Base-by-base conservation (phyloP, 129 eudicot species). In the Rutidosis leptorrhynchoides region DNA sequence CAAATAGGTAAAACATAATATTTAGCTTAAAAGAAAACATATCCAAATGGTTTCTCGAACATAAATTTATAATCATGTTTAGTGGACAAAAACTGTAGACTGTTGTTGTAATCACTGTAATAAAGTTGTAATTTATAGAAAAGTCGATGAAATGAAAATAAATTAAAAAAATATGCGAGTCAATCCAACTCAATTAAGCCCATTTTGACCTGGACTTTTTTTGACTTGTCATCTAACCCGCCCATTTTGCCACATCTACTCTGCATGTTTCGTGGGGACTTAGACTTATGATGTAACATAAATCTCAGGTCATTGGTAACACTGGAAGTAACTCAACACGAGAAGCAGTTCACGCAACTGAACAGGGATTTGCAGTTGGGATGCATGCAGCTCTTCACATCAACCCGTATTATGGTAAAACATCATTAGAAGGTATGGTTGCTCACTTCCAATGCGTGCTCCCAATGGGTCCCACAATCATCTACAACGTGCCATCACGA, bases 361-460 rank as follows among this genome's bases (percentile, higher is more conserved):
- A 85, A 58, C 87, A 85, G 54, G 92, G 92, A 0, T 85, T 85
- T 21, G 85, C 83, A 0, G 87, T 85, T 21, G 92, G 92, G 21
- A 85, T 85, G 92, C 92, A 85, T 65, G 87, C 87, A 26, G 87
- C 92, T 24, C 85, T 85, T n/a, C 92, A 85, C 75, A 82, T 82
- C 54, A 85, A 85, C 65, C 92, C 92, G 15, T 85, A 82, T 81
- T 85, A 85, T 60, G 87, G 87, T 5, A 85, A 85, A 73, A 82
- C 92, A 70, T 85, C 92, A 22, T 35, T 77, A 17, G 79, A 85
- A 32, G 92, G 92, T 4, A 73, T 85, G 79, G 67, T 79, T 14
- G 73, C 83, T 54, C 92, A 82, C 73, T 85, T 85, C 57, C 62
- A 85, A 15, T 77, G 73, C 2, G 87, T 85, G 32, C 84, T 82